phyloP scores from a whole-genome alignment of 805 yeast genomes.

The Lipomyces sp. region DNA sequence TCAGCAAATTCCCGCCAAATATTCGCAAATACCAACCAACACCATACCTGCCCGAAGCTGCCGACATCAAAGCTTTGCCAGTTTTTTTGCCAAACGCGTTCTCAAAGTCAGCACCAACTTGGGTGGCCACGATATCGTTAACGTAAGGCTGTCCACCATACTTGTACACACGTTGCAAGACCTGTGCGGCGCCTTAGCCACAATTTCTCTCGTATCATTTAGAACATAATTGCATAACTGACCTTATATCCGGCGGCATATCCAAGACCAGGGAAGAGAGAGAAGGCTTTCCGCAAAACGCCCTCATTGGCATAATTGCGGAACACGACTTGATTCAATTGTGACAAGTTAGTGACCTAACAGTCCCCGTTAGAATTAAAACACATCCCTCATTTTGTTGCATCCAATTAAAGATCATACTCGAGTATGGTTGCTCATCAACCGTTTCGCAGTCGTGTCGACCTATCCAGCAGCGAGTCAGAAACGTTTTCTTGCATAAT shows the following conservation, averaged over 20 bases:
- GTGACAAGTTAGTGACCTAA: conserved; percentile 62
- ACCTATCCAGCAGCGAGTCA: conserved; percentile 46
- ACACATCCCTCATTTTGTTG: not conserved
- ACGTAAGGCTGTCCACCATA: conserved; percentile 99
- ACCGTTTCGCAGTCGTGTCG: conserved; percentile 94
- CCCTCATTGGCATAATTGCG: conserved; percentile 77
- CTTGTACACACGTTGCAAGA: conserved; percentile 95
- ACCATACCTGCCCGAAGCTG: conserved; percentile 79
- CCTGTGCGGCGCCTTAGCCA: conserved; percentile 40
- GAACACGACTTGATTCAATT: conserved; percentile 86
- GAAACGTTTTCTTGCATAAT: not conserved
- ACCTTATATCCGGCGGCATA: conserved; percentile 94
- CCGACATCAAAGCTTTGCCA: conserved; percentile 96
- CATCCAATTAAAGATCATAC: conserved; percentile 51
- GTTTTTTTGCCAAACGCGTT: conserved; percentile 85
- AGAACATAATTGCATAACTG: conserved; percentile 21
- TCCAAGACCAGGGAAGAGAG: conserved; percentile 96
- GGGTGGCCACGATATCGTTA: conserved; percentile 82
- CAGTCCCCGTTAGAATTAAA: not conserved
- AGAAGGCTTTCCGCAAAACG: conserved; percentile 68
- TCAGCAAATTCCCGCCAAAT: not conserved
- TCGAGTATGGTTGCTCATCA: conserved; percentile 86
- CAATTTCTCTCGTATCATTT: not conserved
- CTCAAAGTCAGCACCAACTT: conserved; percentile 74
- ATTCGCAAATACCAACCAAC: not conserved